A percentile compares a stretch with the other conserved stretches of the same genome.
phyloP scores from a whole-genome alignment of 2,329 filamentous ascomycete species.

The Diaporthe nobilis region DNA sequence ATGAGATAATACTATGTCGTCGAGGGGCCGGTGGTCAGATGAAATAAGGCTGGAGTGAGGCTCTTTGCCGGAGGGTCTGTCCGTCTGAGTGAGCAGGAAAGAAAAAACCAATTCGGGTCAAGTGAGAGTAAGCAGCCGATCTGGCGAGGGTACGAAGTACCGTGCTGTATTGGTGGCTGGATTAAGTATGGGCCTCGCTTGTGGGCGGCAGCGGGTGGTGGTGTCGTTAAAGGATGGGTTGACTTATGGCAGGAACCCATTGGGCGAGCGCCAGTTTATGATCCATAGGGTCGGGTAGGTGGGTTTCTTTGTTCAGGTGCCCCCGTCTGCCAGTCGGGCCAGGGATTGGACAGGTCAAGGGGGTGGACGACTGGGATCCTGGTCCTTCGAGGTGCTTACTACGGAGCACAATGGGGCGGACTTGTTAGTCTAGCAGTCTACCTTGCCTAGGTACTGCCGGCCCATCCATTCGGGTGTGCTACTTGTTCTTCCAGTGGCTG shows the following conservation, averaged over 20 bases:
- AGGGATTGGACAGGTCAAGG: slow-evolving; percentile 14
- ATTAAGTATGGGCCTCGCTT: slow-evolving; percentile 10
- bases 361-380: slow-evolving; percentile 7
- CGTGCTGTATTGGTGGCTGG: slow-evolving; percentile 25
- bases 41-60: slow-evolving; percentile 31
- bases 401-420: slow-evolving; percentile 12
- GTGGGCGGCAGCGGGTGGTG: slow-evolving; percentile 19
- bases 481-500: background rate
- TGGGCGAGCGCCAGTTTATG: slow-evolving; percentile 29
- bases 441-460: background rate
- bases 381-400: slow-evolving; percentile 23
- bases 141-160: slow-evolving; percentile 6
- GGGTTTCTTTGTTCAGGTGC: slow-evolving; percentile 30
- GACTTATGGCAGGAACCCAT: slow-evolving; percentile 22
- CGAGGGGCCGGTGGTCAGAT: slow-evolving; percentile 20
- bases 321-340: slow-evolving; percentile 10
- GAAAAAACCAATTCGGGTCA: background rate
- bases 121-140: slow-evolving; percentile 31
- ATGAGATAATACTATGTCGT: slow-evolving; percentile 19
- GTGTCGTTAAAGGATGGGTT: slow-evolving; percentile 29
- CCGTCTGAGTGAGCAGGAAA: slow-evolving; percentile 17
- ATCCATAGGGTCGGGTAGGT: slow-evolving; percentile 32
- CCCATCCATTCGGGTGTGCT: background rate
- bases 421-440: background rate
- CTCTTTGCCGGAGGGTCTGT: background rate